Evolutionary conservation across 1,284 basidiomycete species (phyloP).

Genomic region (Golubevia sp.): DNA sequence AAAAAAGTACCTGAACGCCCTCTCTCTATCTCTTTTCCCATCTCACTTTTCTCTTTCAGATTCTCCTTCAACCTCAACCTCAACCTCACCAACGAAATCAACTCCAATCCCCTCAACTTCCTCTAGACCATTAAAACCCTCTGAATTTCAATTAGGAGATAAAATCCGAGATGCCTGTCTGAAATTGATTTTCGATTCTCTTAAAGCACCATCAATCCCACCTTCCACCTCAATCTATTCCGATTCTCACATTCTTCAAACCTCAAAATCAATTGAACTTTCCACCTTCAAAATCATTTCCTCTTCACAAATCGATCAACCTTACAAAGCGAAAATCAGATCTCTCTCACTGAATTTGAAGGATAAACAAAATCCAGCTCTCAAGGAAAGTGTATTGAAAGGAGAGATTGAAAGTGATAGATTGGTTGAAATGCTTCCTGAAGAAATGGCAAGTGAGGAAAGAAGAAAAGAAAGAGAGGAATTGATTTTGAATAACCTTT

Average conservation of each 20-base stretch:
- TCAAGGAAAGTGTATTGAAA: constrained; percentile 81
- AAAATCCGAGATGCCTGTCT: constrained; percentile 83
- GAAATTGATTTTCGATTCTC: constrained; percentile 86
- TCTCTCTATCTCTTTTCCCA: constrained; percentile 10
- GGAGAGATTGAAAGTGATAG: constrained; percentile 75
- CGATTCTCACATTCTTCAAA: no score
- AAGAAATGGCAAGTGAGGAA: constrained; percentile 94
- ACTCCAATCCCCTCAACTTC: constrained; percentile 20
- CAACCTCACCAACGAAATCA: constrained; percentile 9
- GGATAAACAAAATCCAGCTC: constrained; percentile 87
- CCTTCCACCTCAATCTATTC: background rate
- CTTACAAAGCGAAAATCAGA: constrained; percentile 81
- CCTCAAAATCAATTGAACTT: constrained; percentile 10
- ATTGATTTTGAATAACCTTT: constrained; percentile 70
- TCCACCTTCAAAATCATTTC: background rate
- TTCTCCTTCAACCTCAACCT: constrained; percentile 8
- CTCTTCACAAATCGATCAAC: background rate
- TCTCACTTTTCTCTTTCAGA: constrained; percentile 13
- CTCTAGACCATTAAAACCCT: constrained; percentile 62
- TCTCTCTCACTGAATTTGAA: constrained; percentile 90
- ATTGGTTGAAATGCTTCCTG: constrained; percentile 80
- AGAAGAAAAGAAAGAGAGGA: constrained; percentile 80
- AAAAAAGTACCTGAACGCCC: no score
- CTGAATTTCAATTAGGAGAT: constrained; percentile 65
- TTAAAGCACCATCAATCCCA: constrained; percentile 63